phyloP scores from a whole-genome alignment of 306 rosid genomes.

The cucumber (Cucumis sativus) region Cucumber_9930_V3 NC_026661.2:15178501-15179000 shows the following conservation, averaged over 20 bases:
- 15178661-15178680: not conserved
- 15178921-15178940: conserved; percentile 54
- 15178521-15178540: conserved; percentile 35
- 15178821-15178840: conserved; percentile 5
- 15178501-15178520: conserved; percentile 28
- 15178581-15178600: conserved; percentile 15
- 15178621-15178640: conserved; percentile 26
- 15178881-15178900: conserved; percentile 23
- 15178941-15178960: conserved; percentile 40
- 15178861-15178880: conserved; percentile 8
- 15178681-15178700: not conserved
- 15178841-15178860: conserved; percentile 23
- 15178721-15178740: conserved; percentile 28
- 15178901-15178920: conserved; percentile 14
- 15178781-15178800: conserved; percentile 79
- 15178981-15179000: conserved; percentile 13
- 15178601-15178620: conserved; percentile 21
- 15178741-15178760: conserved; percentile 67
- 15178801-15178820: conserved; percentile 33
- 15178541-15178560: conserved; percentile 22
- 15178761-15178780: conserved; percentile 94
- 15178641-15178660: conserved; percentile 34
- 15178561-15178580: not conserved
- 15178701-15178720: not conserved
- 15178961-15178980: conserved; percentile 8